Evolutionary conservation across 495 filamentous ascomycete species (phyloP), one percentile per base, ranked within the genome.

Genomic region (Xylaria acuta): DNA sequence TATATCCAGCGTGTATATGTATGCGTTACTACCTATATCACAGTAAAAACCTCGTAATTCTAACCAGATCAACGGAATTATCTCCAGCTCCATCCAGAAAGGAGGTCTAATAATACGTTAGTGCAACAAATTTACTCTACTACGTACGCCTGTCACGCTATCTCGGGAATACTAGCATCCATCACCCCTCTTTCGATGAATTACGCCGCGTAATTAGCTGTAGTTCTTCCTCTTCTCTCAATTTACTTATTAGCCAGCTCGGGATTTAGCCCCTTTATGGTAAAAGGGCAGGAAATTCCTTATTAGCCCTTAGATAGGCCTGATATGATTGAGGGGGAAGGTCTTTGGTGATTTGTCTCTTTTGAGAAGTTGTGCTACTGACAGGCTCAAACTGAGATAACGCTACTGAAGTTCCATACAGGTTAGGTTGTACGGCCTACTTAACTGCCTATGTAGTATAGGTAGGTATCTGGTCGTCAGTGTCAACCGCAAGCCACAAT

Each of bases 401-500:
- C 27, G 40, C 62, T 45, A 9, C 62, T 62, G 58, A 45, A 43
- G 25, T 47, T 64, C 27, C 62, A 64, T 20, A 64, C 25, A 47
- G 45, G 45, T 6, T 16, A 47, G 45, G 45, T 6, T 47, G 45
- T n/a, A 47, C 11, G 41, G 14, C 41, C 41, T 47, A 47, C 45
- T 20, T 47, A n/a, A 5, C 3, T 47, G 18, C 14, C 12, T 45
- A 45, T 7, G 16, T 45, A 45, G 41, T 38, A 38, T 38, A 38
- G 36, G 36, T 38, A n/a, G n/a, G n/a, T 38, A 38, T 38, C n/a
- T n/a, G n/a, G n/a, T 38, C 38, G 1, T 40, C 11, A 45, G 41
- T 18, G 41, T 45, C 16, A 12, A 45, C 59, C 59, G 38, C 22
- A 27, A 64, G 60, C 60, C 60, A 64, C 60, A 64, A 64, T 30